Evolutionary conservation across 352 stramenopile genomes (phyloP), one percentile per base, ranked within the genome.

Genomic region (Hyaloperonospora arabidopsidis): DNA sequence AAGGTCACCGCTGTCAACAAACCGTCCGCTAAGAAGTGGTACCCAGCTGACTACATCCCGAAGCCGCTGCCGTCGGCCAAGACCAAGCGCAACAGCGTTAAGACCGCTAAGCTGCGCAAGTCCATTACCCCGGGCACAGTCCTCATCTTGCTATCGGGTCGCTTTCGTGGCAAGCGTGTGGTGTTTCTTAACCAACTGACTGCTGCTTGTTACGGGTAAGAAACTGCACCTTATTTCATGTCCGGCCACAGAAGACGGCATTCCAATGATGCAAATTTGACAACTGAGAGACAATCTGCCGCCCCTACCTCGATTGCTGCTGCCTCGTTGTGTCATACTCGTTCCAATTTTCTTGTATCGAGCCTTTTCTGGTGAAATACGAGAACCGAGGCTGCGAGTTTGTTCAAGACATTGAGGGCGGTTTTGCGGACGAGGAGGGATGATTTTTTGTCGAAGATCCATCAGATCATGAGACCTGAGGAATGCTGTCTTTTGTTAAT

Each of bases 171-270:
- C 73, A 98, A 98, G 86, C 89, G 96, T 60, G 95, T 98, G 22
- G 94, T 99, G n/a, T 98, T 97, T 74, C 84, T 99, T 18, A 98
- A 98, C 76, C 82, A 97, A 56, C 79, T 99, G 32, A 82, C 83
- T 97, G 52, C 74, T 99, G 23, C 77, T 99, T 14, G 95, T 99
- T 15, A 97, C 93, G 86, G 96, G 97, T 95, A 72, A 67, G 80
- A 23, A 18, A 23, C n/a, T 17, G n/a, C 23, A 22, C 19, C 15
- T n/a, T n/a, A n/a, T 21, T 49, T 18, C 6, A 18, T 6, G 29
- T 47, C 10, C 14, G 19, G 1, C 14, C n/a, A n/a, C 35, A 12
- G 15, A 36, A 39, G 17, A 34, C 23, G 49, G 17, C n/a, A 72
- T 83, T 83, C 70, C 72, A 25, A 82, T 68, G 75, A 86, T 86